phyloP scores from a whole-genome alignment of 2,329 filamentous ascomycete genomes.

The Monosporascus cannonballus region DNA sequence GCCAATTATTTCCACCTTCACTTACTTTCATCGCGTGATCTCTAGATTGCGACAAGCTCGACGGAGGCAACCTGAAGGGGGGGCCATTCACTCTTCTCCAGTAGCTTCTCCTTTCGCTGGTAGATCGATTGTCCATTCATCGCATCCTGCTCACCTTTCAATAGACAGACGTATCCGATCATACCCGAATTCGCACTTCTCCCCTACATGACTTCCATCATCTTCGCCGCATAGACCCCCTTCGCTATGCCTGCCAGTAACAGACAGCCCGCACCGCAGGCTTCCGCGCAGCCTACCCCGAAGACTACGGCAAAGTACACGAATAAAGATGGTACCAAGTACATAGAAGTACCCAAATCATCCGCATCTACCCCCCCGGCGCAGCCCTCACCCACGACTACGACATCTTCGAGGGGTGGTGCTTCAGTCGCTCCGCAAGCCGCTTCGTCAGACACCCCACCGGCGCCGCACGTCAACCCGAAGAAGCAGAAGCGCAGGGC shows the following conservation, averaged over 20 bases:
- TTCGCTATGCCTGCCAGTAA: conserved; percentile 45
- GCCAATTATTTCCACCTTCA: neutral
- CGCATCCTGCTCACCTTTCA: neutral
- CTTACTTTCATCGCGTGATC: neutral
- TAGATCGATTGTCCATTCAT: neutral
- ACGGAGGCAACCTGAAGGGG: neutral
- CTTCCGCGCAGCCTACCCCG: conserved; percentile 45
- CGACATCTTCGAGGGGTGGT: conserved; percentile 32
- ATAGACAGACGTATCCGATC: conserved; percentile 8
- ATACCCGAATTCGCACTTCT: conserved; percentile 2
- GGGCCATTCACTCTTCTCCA: neutral
- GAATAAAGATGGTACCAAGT: conserved; percentile 65
- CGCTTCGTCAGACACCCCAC: conserved; percentile 16
- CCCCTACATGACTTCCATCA: conserved; percentile 17
- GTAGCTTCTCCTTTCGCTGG: neutral
- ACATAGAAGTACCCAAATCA: conserved; percentile 58
- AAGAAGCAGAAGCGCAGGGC: conserved; percentile 94
- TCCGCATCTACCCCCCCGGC: conserved; percentile 45
- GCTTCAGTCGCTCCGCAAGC: conserved; percentile 22
- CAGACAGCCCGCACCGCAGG: conserved; percentile 41
- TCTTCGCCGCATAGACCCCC: conserved; percentile 15
- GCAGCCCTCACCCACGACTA: conserved; percentile 44
- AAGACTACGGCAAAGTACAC: conserved; percentile 55
- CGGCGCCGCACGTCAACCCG: conserved; percentile 62
- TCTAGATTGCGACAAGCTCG: neutral